Percentiles rank a stretch among this genome's conserved stretches.
phyloP scores from a whole-genome alignment of 257 asterid species.

The Rauvolfia tetraphylla region DNA sequence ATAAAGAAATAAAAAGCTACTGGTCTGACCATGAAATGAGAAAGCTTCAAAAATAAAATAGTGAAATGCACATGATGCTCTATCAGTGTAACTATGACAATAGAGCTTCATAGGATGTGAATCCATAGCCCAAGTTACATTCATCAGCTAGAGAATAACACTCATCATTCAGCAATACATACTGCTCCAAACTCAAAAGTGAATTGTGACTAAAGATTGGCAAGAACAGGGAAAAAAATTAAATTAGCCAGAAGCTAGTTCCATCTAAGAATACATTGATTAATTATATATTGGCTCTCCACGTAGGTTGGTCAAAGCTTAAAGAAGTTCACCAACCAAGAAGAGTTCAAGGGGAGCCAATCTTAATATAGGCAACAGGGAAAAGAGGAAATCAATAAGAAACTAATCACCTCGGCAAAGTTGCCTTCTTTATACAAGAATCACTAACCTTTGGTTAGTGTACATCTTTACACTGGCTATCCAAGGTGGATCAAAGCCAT shows the following conservation, averaged over 20 bases:
- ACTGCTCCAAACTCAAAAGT: not conserved
- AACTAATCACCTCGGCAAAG: conserved; percentile 65
- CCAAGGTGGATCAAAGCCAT: conserved; percentile 1
- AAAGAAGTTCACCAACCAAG: conserved; percentile 14
- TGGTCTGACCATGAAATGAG: not conserved
- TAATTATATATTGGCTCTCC: conserved; percentile 17
- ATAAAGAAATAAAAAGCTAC: not conserved
- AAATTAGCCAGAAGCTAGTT: not conserved
- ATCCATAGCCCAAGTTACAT: conserved; percentile 12
- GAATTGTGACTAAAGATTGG: not conserved
- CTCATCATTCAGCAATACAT: not conserved
- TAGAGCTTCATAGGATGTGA: conserved; percentile 23
- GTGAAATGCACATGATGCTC: conserved; percentile 2
- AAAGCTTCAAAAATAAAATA: not conserved
- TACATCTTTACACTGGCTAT: not conserved
- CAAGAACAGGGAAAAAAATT: not conserved
- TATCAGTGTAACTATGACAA: conserved; percentile 36
- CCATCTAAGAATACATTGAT: too few relatives aligned
- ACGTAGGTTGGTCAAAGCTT: not conserved
- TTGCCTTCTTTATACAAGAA: conserved; percentile 27
- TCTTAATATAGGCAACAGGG: conserved; percentile 59
- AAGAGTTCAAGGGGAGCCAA: conserved; percentile 16
- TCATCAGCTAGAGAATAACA: conserved; percentile 21
- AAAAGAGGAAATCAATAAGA: conserved; percentile 55
- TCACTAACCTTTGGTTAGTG: not conserved